Evolutionary conservation across 2,329 filamentous ascomycete species (phyloP).

Genomic region (Bipolaris sorokiniana): DNA sequence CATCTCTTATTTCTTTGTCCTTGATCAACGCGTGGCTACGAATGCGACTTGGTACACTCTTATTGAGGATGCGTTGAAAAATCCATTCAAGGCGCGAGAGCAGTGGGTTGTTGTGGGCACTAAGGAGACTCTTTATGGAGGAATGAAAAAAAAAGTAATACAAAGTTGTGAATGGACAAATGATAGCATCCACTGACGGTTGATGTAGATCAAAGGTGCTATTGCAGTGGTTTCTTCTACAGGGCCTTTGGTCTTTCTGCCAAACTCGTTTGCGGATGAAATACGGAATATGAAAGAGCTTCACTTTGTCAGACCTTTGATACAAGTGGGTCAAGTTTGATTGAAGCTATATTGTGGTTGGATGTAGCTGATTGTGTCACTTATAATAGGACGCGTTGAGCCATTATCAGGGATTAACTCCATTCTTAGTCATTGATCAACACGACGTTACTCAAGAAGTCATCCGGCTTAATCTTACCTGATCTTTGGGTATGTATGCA

Average conservation of each 20-base stretch:
- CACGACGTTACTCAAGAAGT: neutral
- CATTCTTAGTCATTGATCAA: neutral
- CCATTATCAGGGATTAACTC: neutral
- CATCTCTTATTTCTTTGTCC: neutral
- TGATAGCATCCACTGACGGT: neutral
- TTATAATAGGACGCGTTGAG: neutral
- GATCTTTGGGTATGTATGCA: neutral
- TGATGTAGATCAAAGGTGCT: neutral
- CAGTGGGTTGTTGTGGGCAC: neutral
- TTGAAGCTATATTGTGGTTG: neutral
- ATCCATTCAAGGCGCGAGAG: neutral
- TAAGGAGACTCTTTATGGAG: neutral
- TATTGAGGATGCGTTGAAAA: neutral
- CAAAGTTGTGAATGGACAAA: neutral
- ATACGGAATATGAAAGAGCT: neutral
- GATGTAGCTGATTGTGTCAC: neutral
- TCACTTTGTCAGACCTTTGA: neutral
- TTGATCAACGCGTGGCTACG: neutral
- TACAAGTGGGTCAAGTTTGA: neutral
- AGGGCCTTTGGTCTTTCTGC: neutral
- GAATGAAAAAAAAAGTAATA: neutral
- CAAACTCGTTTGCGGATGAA: neutral
- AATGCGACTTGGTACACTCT: neutral
- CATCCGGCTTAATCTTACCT: neutral
- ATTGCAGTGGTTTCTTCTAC: neutral